Evolutionary conservation across 2,329 filamentous ascomycete genomes (phyloP), one percentile per base, ranked within the genome.

Genomic region (Aspergillus sp.): DNA sequence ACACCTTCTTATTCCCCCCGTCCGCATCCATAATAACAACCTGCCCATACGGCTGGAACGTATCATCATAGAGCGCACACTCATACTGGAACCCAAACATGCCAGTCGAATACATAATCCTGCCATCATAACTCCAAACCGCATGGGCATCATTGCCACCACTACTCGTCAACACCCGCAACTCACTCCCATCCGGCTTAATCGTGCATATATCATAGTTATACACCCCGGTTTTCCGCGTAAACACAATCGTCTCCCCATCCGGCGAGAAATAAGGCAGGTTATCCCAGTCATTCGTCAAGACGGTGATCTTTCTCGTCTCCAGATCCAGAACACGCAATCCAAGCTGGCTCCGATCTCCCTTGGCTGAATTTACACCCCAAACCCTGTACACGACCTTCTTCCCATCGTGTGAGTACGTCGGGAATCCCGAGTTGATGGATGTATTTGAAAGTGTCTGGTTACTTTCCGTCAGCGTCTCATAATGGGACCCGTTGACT

Each of bases 11-110:
- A 48, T 72, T 71, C 4, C 63, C 66, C 0, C 78, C 77, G 66
- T 79, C 75, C 6, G 67, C 66, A 56, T 79, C 66, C 77, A 79
- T 79, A n/a, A 74, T 57, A 49, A 77, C 68, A 45, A 80, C 76
- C 68, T 79, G 76, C 0, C 77, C 76, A 45, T 78, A 79, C 0
- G 76, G 77, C 65, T 80, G 75, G 62, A 79, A 80, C 1, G 77
- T 78, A 37, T 77, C 59, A 52, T 79, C 77, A 51, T 75, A 79
- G 1, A 73, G 61, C 0, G 73, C 68, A 11, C 70, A 68, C 67
- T 80, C 77, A 43, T 76, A 72, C 37, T 75, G 68, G 65, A 79
- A 80, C 2, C 76, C 77, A 53, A 74, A 80, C 74, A 75, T 74
- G 4, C 77, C 77, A 9, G 67, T 77, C 6, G 64, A 72, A 41